Evolutionary conservation across 2,329 filamentous ascomycete species (phyloP), one percentile per base, ranked within the genome.

Genomic region (Escovopsis sp.): DNA sequence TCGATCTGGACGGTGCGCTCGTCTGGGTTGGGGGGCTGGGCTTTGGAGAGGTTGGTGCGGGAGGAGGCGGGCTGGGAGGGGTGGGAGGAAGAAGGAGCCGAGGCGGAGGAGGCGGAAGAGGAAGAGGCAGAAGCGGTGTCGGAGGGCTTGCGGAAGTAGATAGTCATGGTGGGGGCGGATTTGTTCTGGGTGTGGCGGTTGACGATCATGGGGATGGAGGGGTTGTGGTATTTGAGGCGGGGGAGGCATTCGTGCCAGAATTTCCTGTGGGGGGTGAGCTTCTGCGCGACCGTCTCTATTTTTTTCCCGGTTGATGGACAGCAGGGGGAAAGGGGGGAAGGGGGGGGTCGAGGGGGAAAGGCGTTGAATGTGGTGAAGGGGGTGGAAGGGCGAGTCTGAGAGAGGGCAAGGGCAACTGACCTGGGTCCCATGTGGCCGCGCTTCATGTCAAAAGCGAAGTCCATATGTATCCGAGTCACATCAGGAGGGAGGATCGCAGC

Each of bases 191-290:
- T 48, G 43, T 71, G 76, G 39, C 82, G 79, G 56, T 79, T 78
- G 48, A 94, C 73, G 39, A 82, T 76, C 70, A 96, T 92, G 30
- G 79, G 74, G 31, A 94, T 58, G 11, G 75, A 62, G 1, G 90
- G 90, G 56, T 98, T 98, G 68, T 93, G 80, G 63, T 78, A 98
- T 68, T 98, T 94, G 45, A 98, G 67, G 38, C 84, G 75, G 16
- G 84, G 83, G 33, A 96, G 76, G 53, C 76, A 79, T 41, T 77
- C 66, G 43, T 72, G 75, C 83, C 85, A 94, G 70, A 98, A 94
- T 63, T 84, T 84, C 51, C 87, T 93, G 44, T 40, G 9, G 18
- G 19, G 21, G 21, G 21, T 25, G 21, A 9, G 21, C 21, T 5
- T 25, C 11, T 11, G 21, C 11, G 9, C 8, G 21, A 25, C 4